Evolutionary conservation across 1,284 basidiomycete species (phyloP).

Genomic region (Papiliotrema laurentii): DNA sequence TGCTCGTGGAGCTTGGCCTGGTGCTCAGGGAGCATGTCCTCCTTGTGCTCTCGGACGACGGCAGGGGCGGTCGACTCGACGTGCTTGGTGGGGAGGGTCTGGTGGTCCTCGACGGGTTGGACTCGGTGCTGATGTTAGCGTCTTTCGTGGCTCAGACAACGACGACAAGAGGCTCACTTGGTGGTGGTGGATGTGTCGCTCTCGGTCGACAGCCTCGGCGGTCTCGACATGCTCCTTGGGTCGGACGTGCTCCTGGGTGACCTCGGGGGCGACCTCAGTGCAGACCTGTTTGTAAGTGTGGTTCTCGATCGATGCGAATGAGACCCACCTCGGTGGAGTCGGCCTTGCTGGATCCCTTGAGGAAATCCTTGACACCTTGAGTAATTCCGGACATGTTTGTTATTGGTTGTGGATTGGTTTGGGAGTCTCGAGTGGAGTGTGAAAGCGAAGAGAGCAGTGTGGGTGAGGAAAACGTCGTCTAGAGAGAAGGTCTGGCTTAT

Average conservation of each 20-base stretch:
- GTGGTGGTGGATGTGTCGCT: conserved; percentile 44
- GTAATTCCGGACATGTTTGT: conserved; percentile 28
- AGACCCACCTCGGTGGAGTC: conserved; percentile 38
- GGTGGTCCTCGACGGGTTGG: conserved; percentile 41
- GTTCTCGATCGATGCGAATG: too few relatives aligned
- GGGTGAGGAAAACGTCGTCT: too few relatives aligned
- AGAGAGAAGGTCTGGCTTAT: too few relatives aligned
- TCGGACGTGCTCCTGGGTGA: conserved; percentile 41
- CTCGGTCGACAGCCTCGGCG: conserved; percentile 44
- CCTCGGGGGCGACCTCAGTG: conserved; percentile 42
- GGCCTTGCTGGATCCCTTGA: conserved; percentile 30
- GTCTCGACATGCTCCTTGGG: conserved; percentile 37
- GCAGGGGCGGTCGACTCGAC: conserved; percentile 31
- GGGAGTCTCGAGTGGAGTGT: conserved; percentile 2
- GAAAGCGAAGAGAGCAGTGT: neutral
- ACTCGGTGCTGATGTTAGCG: conserved; percentile 39
- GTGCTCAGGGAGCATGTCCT: conserved; percentile 47
- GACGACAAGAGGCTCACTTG: conserved; percentile 20
- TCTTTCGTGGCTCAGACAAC: neutral
- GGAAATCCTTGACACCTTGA: conserved; percentile 36
- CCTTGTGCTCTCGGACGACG: conserved; percentile 41
- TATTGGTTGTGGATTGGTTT: conserved; percentile 10
- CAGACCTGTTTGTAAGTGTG: conserved; percentile 33
- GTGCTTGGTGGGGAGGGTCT: conserved; percentile 38
- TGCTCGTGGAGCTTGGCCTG: conserved; percentile 43